These are phyloP conservation scores for Bauhinia variegata DNA, from an alignment of 306 rosid species.

Conservation along the genomic window DNA sequence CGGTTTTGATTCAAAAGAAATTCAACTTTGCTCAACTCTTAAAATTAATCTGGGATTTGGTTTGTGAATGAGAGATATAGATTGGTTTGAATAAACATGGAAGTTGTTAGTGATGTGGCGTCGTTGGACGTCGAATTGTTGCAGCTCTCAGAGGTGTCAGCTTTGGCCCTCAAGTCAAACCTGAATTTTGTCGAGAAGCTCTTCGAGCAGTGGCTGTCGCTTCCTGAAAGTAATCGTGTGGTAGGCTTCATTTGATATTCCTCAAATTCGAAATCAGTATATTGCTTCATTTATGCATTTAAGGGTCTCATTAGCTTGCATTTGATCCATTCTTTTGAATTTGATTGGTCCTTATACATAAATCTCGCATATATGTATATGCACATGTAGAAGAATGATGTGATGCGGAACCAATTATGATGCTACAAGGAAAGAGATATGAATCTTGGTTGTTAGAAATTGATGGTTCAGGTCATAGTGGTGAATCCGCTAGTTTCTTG, in stretches of 20 bases:
- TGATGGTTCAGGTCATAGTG: conserved; percentile 6
- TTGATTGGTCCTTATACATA: not conserved
- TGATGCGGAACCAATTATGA: conserved; percentile 13
- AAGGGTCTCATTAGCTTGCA: not conserved
- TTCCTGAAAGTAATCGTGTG: conserved; percentile 83
- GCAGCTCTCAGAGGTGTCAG: conserved; percentile 88
- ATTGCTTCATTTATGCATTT: conserved; percentile 11
- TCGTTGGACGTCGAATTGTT: conserved; percentile 82
- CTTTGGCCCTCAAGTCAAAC: conserved; percentile 80
- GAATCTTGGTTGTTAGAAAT: conserved; percentile 8
- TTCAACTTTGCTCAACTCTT: conserved; percentile 26
- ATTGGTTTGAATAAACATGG: conserved; percentile 68
- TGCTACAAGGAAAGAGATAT: conserved; percentile 1
- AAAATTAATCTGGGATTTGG: conserved; percentile 45
- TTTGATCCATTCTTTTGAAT: conserved; percentile 3
- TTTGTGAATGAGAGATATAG: conserved; percentile 49
- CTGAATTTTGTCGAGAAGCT: conserved; percentile 69
- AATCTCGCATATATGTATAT: not conserved
- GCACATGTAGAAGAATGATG: not conserved
- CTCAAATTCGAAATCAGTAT: not conserved
- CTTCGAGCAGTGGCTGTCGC: conserved; percentile 96
- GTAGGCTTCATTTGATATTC: conserved; percentile 46
- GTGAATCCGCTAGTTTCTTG: conserved; percentile 27
- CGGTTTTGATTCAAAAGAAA: conserved; percentile 33
- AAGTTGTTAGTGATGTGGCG: conserved; percentile 74